A percentile compares a stretch with the other conserved stretches of the same genome.
Evolutionary conservation across 495 filamentous ascomycete genomes (phyloP).

Genomic region (Penicillium pulvis): DNA sequence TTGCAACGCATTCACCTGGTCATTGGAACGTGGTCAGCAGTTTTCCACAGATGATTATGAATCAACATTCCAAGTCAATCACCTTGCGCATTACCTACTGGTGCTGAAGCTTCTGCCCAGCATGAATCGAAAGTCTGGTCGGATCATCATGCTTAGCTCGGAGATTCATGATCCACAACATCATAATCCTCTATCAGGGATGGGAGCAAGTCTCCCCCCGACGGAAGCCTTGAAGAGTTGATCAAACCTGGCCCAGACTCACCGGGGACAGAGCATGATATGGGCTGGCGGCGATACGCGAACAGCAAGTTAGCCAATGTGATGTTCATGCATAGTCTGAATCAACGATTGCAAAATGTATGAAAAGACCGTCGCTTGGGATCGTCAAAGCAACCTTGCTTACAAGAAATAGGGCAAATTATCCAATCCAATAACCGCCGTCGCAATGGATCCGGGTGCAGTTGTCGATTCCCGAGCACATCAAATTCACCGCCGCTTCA

Average conservation of each 20-base stretch:
- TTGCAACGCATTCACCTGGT: conserved; percentile 45
- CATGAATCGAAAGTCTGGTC: conserved; percentile 43
- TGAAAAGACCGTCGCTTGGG: neutral
- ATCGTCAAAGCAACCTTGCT: neutral
- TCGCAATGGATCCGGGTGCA: conserved; percentile 49
- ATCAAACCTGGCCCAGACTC: conserved; percentile 16
- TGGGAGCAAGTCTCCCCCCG: conserved; percentile 14
- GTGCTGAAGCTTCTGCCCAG: conserved; percentile 45
- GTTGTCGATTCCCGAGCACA: conserved; percentile 48
- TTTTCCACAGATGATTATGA: conserved; percentile 43
- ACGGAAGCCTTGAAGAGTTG: conserved; percentile 14
- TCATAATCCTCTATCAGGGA: conserved; percentile 12
- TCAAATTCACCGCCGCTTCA: conserved; percentile 39
- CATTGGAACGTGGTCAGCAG: conserved; percentile 18
- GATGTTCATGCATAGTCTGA: conserved; percentile 49
- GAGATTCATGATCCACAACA: conserved; percentile 40
- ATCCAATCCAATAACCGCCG: conserved; percentile 44
- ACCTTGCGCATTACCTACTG: conserved; percentile 47
- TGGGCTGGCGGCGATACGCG: conserved; percentile 35
- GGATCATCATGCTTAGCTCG: conserved; percentile 46
- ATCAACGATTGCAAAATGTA: conserved; percentile 36
- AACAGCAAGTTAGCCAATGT: conserved; percentile 44
- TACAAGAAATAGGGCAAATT: conserved; percentile 23
- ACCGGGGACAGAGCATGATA: conserved; percentile 10
- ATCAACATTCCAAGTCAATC: conserved; percentile 47